Evolutionary conservation across 345 rosid species (phyloP).

Genomic region (Laguncularia racemosa): DNA sequence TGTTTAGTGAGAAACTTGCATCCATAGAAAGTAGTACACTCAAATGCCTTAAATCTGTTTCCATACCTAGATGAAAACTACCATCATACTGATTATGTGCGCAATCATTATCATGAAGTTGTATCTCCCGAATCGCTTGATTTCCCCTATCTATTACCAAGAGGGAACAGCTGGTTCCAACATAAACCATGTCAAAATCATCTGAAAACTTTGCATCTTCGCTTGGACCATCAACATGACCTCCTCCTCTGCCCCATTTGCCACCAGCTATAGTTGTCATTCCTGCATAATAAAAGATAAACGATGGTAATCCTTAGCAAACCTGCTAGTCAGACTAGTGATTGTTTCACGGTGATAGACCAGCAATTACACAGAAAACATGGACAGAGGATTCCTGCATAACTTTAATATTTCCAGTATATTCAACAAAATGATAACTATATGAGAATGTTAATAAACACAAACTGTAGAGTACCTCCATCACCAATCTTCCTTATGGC

Average conservation of each 20-base stretch:
- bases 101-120: slow-evolving; percentile 71
- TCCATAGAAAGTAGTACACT: slow-evolving; percentile 2
- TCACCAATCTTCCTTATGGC: slow-evolving; percentile 94
- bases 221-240: slow-evolving; percentile 71
- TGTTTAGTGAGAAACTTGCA: slow-evolving; percentile 2
- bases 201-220: slow-evolving; percentile 81
- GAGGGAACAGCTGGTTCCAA: slow-evolving; percentile 77
- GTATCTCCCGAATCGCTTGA: slow-evolving; percentile 85
- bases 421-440: too few relatives aligned
- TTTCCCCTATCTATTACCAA: slow-evolving; percentile 79
- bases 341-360: not conserved
- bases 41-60: not conserved
- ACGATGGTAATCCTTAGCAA: not conserved
- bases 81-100: slow-evolving; percentile 38
- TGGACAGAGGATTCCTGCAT: too few relatives aligned
- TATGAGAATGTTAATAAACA: not conserved
- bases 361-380: too few relatives aligned
- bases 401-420: too few relatives aligned
- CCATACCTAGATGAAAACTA: slow-evolving; percentile 59
- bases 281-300: slow-evolving; percentile 32
- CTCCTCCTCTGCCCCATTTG: slow-evolving; percentile 57
- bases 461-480: slow-evolving; percentile 36
- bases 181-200: slow-evolving; percentile 73
- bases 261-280: slow-evolving; percentile 91
- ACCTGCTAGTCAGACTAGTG: not conserved